Percentiles rank a stretch among this genome's conserved stretches.
phyloP scores from a whole-genome alignment of 1,139 yeast species.

The Zygotorulaspora mrakii region DNA sequence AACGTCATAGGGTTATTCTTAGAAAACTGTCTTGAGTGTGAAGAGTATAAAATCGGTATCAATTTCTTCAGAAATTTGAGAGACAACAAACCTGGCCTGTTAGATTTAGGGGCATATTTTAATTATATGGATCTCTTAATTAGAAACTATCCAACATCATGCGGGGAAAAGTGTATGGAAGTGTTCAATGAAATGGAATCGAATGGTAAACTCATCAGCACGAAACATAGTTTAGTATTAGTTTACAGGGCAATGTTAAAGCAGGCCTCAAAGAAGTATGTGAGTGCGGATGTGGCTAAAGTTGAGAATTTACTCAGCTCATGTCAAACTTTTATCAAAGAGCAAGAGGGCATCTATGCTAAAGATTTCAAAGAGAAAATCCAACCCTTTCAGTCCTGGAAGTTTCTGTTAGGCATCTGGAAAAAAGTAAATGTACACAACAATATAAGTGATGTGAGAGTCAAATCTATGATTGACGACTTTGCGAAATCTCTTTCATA shows the following conservation, averaged over 20 bases:
- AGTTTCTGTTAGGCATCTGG: slow-evolving; percentile 17
- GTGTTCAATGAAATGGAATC: slow-evolving; percentile 20
- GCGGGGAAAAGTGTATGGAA: slow-evolving; percentile 21
- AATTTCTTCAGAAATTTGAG: slow-evolving; percentile 13
- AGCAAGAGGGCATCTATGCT: slow-evolving; percentile 16
- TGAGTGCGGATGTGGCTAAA: slow-evolving; percentile 13
- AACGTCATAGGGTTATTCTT: slow-evolving; percentile 25
- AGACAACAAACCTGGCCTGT: slow-evolving; percentile 7
- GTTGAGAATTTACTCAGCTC: slow-evolving; percentile 12
- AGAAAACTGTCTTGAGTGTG: slow-evolving; percentile 19
- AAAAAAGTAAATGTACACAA: slow-evolving; percentile 11
- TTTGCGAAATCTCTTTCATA: slow-evolving; percentile 18
- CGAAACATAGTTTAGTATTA: slow-evolving; percentile 20
- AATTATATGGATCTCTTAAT: slow-evolving; percentile 20
- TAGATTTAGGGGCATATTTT: slow-evolving; percentile 24
- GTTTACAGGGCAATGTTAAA: slow-evolving; percentile 27
- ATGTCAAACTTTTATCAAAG: slow-evolving; percentile 19
- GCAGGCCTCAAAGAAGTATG: slow-evolving; percentile 22
- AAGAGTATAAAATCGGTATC: slow-evolving; percentile 19
- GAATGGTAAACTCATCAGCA: slow-evolving; percentile 12
- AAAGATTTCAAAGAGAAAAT: slow-evolving; percentile 12
- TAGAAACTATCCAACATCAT: slow-evolving; percentile 19
- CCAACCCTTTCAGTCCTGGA: slow-evolving; percentile 20
- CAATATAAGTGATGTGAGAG: slow-evolving; percentile 7
- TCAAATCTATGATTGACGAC: slow-evolving; percentile 19